A percentile compares a stretch with the other conserved stretches of the same genome.
Evolutionary conservation across 441 rosid species (phyloP).

Genomic region (Erysimum pusillum): DNA sequence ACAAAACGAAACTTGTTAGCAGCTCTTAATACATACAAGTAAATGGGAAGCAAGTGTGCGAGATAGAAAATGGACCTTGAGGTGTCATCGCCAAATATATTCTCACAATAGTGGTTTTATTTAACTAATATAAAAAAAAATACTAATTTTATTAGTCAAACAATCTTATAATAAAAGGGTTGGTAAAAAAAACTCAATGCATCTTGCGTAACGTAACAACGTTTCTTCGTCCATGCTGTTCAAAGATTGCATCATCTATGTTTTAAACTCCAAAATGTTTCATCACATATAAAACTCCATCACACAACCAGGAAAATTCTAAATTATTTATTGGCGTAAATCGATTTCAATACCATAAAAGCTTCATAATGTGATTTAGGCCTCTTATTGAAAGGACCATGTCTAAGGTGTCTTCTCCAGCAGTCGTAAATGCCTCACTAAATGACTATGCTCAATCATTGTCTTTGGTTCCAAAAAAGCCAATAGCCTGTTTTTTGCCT

Average conservation of each 20-base stretch:
- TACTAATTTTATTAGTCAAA: too few species aligned
- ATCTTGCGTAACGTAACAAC: background rate
- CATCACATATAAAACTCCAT: background rate
- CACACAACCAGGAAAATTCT: background rate
- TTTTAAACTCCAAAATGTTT: background rate
- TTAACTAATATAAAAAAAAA: too few species aligned
- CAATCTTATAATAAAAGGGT: background rate
- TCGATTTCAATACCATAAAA: background rate
- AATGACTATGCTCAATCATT: background rate
- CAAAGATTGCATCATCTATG: background rate
- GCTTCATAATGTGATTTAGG: background rate
- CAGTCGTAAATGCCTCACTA: background rate
- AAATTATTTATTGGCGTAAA: background rate
- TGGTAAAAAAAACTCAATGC: background rate
- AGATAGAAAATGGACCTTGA: too few species aligned
- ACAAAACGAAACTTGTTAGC: too few species aligned
- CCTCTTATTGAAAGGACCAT: conserved; percentile 12
- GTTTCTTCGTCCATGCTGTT: background rate
- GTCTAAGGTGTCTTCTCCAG: background rate
- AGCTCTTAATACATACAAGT: too few species aligned
- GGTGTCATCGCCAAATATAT: too few species aligned
- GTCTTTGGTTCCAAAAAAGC: background rate
- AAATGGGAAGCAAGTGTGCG: too few species aligned
- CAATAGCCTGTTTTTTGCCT: background rate
- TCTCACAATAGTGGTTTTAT: too few species aligned